Base-by-base conservation (phyloP, 768 basidiomycete genomes). In the Amanita muscaria region DNA sequence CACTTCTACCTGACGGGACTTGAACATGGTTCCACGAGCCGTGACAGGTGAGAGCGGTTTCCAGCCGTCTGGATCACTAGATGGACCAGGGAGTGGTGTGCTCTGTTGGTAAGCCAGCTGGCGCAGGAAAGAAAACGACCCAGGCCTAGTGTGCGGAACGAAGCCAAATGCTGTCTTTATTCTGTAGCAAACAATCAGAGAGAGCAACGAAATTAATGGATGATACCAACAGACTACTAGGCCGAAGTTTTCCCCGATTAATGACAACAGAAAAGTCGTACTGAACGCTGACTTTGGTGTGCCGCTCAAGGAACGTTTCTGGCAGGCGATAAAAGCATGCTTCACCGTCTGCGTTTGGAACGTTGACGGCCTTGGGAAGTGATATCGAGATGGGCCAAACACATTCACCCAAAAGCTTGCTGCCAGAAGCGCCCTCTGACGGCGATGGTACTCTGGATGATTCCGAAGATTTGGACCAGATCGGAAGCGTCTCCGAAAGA, bases 81-180 rank as follows among this genome's bases (percentile, higher is more conserved):
- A 59, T 8, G 74, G 73, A 3, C 68, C 67, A 27, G 68, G 70
- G 15, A 76, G 58, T 9, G 72, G 67, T 21, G 62, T 53, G 42
- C 59, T 57, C 46, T 72, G 63, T 49, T 68, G 66, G 48, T 76
- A 77, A 0, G 73, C 73, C 30, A 74, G 56, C 51, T 74, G 74
- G 35, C 73, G 69, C 7, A 72, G 59, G 14, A 70, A 23, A 9
- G 74, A 75, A 10, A 70, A 65, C 18, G 66, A 57, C 11, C 66
- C 68, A 7, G 75, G 73, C 39, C 70, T 61, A 14, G 62, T 62
- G 41, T 60, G 67, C 9, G 74, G 69, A 12, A 77, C 67, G 51
- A 74, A 77, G 27, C 70, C 74, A 51, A 77, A 74, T 5, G 70
- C 68, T 4, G 75, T 76, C 43, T 66, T 72, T 32, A 77, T 64